These are phyloP conservation scores for Rhodotorula graminis DNA, from an alignment of 768 basidiomycete species.

Conservation along the genomic window DNA sequence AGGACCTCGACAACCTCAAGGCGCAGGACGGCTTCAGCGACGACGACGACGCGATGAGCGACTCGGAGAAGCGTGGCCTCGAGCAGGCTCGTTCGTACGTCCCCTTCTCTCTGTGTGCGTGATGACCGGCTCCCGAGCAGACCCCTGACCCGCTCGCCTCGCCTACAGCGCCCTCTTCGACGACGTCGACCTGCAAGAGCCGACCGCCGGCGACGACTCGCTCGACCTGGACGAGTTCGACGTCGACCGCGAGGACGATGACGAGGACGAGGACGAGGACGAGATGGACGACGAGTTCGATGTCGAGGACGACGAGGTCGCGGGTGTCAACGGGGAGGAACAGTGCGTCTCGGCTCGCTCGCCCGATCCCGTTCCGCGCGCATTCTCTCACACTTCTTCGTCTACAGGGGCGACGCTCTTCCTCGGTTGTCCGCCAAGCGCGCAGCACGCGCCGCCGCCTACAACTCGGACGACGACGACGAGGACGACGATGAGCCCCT, in stretches of 20 bases:
- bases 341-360: neutral
- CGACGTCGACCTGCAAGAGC: conserved; percentile 40
- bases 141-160: neutral
- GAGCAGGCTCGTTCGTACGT: conserved; percentile 45
- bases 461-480: conserved; percentile 36
- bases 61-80: conserved; percentile 54
- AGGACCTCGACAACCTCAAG: conserved; percentile 32
- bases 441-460: conserved; percentile 32
- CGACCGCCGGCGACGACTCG: conserved; percentile 8
- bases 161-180: conserved; percentile 35
- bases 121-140: neutral
- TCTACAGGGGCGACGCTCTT: neutral
- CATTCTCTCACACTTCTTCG: neutral
- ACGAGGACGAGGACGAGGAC: conserved; percentile 14
- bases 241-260: conserved; percentile 45
- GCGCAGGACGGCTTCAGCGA: conserved; percentile 54
- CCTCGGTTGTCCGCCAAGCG: conserved; percentile 21
- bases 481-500: conserved; percentile 20
- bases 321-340: neutral
- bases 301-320: neutral
- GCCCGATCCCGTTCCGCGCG: too few relatives aligned
- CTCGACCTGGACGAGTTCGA: conserved; percentile 43
- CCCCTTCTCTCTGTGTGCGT: conserved; percentile 45
- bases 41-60: conserved; percentile 53
- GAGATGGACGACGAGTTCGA: conserved; percentile 18